These are phyloP conservation scores for Gossypium turneri DNA, from an alignment of 345 rosid genomes.

Conservation along the genomic window DNA sequence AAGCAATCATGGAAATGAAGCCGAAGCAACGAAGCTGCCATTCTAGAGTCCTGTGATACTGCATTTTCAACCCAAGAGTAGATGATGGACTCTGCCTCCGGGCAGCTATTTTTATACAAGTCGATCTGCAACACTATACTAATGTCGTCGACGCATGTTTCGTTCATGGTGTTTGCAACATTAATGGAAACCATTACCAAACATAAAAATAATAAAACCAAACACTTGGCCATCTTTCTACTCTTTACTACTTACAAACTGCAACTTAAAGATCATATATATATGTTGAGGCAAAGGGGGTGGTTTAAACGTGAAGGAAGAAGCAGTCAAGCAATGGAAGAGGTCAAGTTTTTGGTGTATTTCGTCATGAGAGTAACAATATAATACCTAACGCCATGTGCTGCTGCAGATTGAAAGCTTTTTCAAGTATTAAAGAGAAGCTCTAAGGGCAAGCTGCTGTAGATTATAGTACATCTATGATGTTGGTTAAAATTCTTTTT, in stretches of 20 bases:
- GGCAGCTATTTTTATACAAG: slow-evolving; percentile 52
- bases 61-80: slow-evolving; percentile 59
- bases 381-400: slow-evolving; percentile 24
- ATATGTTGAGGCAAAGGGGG: slow-evolving; percentile 1
- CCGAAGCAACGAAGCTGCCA: slow-evolving; percentile 75
- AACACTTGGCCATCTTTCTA: slow-evolving; percentile 17
- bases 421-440: neutral
- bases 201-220: slow-evolving; percentile 14
- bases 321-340: slow-evolving; percentile 25
- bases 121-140: slow-evolving; percentile 43
- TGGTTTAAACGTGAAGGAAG: slow-evolving; percentile 22
- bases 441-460: neutral
- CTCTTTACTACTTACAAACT: neutral
- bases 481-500: too few species aligned
- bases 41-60: slow-evolving; percentile 55
- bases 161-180: slow-evolving; percentile 26
- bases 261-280: neutral
- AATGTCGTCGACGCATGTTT: slow-evolving; percentile 44
- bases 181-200: slow-evolving; percentile 19
- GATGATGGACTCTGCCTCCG: slow-evolving; percentile 59
- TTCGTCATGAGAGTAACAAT: slow-evolving; percentile 3
- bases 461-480: too few species aligned
- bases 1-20: slow-evolving; percentile 86
- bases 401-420: slow-evolving; percentile 5
- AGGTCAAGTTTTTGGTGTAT: slow-evolving; percentile 8